These are phyloP conservation scores for Tolypocladium ophioglossoides DNA, from an alignment of 2,329 filamentous ascomycete species.

Conservation along the genomic window DNA sequence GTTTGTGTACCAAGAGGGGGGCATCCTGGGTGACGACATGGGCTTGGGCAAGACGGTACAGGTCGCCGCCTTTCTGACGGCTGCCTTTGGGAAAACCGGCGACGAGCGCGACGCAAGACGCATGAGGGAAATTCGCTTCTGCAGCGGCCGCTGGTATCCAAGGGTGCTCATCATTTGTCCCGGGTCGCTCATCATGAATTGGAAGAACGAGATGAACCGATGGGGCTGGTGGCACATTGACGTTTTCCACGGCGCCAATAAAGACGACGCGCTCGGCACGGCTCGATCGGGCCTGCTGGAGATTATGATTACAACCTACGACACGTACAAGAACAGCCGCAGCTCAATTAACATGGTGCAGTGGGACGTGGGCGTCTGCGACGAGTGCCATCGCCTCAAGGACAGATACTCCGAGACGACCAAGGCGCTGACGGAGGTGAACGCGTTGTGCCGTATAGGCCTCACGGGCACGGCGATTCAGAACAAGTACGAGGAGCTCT, in stretches of 20 bases:
- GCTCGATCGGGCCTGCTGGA: slow-evolving; percentile 71
- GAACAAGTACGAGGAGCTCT: slow-evolving; percentile 95
- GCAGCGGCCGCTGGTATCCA: slow-evolving; percentile 58
- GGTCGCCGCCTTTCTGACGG: slow-evolving; percentile 83
- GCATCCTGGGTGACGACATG: slow-evolving; percentile 94
- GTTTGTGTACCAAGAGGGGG: slow-evolving; percentile 86
- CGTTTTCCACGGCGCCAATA: slow-evolving; percentile 59
- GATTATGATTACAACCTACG: slow-evolving; percentile 90
- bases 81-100: slow-evolving; percentile 87
- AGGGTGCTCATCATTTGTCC: slow-evolving; percentile 79
- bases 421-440: slow-evolving; percentile 79
- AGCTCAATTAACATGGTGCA: slow-evolving; percentile 68
- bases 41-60: slow-evolving; percentile 95
- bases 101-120: slow-evolving; percentile 77
- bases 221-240: slow-evolving; percentile 97
- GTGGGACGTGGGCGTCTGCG: slow-evolving; percentile 91
- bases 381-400: slow-evolving; percentile 89
- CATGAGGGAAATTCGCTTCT: slow-evolving; percentile 73
- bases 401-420: slow-evolving; percentile 68
- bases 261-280: slow-evolving; percentile 61
- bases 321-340: slow-evolving; percentile 73
- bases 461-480: slow-evolving; percentile 94
- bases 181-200: slow-evolving; percentile 80
- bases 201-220: slow-evolving; percentile 72
- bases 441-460: slow-evolving; percentile 84